Evolutionary conservation across 306 rosid species (phyloP).

Genomic region (Delonix regia): DNA sequence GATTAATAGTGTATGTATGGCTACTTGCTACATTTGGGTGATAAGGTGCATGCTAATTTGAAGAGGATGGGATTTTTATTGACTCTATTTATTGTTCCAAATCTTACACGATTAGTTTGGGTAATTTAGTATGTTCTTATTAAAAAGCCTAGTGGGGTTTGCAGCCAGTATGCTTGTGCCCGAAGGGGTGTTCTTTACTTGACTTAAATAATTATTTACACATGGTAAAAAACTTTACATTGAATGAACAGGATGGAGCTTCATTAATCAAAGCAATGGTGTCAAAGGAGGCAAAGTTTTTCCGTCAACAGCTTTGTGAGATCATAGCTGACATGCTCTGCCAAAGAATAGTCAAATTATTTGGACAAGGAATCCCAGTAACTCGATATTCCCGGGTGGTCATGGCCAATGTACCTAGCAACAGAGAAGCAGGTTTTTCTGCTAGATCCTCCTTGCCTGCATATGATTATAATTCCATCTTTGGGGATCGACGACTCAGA

Average conservation of each 20-base stretch:
- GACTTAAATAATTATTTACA: neutral
- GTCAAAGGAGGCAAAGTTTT: constrained; percentile 71
- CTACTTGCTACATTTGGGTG: constrained; percentile 17
- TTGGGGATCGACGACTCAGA: constrained; percentile 73
- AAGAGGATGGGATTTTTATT: neutral
- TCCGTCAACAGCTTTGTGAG: constrained; percentile 68
- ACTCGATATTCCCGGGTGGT: constrained; percentile 46
- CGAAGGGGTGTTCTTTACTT: constrained; percentile 22
- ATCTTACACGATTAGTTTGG: constrained; percentile 23
- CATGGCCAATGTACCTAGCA: constrained; percentile 52
- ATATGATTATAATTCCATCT: constrained; percentile 55
- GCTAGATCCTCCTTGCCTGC: constrained; percentile 49
- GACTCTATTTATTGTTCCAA: neutral
- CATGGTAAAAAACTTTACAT: constrained; percentile 31
- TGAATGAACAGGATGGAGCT: constrained; percentile 76
- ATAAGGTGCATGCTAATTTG: constrained; percentile 21
- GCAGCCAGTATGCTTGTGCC: neutral
- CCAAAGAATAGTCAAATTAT: constrained; percentile 62
- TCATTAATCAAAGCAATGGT: constrained; percentile 77
- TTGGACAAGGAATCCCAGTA: constrained; percentile 49
- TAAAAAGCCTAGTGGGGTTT: neutral
- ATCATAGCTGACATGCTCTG: constrained; percentile 62
- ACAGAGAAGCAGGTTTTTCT: constrained; percentile 50
- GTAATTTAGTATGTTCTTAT: neutral
- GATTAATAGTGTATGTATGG: neutral